phyloP scores from a whole-genome alignment of 2,329 filamentous ascomycete species.

The Hansfordia pulvinata region DNA sequence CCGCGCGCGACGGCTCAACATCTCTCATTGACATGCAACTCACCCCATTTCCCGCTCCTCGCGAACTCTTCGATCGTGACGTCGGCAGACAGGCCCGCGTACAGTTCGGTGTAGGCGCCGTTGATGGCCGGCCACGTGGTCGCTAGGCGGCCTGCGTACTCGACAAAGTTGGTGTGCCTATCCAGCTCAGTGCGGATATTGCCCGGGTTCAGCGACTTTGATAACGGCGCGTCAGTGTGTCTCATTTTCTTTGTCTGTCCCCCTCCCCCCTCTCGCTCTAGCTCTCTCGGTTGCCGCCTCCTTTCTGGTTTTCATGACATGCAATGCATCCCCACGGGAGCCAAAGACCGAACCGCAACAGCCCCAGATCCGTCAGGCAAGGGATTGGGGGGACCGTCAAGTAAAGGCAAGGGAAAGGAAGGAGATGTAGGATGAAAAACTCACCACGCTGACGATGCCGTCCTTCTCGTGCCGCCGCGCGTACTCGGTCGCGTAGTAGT shows the following conservation, averaged over 20 bases:
- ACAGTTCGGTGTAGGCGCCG: constrained; percentile 28
- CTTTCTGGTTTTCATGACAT: too few relatives aligned
- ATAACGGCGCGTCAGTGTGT: too few relatives aligned
- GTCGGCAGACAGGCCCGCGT: constrained; percentile 21
- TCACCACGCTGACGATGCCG: constrained; percentile 13
- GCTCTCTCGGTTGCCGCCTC: too few relatives aligned
- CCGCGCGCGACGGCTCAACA: too few relatives aligned
- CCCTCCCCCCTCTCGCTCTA: too few relatives aligned
- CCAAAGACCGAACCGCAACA: too few relatives aligned
- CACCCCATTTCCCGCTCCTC: too few relatives aligned
- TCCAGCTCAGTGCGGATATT: constrained; percentile 14
- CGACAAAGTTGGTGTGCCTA: constrained; percentile 7
- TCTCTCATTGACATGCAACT: too few relatives aligned
- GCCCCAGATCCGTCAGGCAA: too few relatives aligned
- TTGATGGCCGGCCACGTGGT: constrained; percentile 10
- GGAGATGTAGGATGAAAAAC: constrained; percentile 3
- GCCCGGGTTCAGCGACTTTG: constrained; percentile 15
- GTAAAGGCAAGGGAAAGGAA: constrained; percentile 7
- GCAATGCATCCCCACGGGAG: too few relatives aligned
- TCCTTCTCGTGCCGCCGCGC: constrained; percentile 11
- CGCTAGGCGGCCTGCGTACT: constrained; percentile 8
- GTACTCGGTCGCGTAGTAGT: constrained; percentile 14
- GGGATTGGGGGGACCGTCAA: too few relatives aligned
- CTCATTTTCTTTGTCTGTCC: too few relatives aligned
- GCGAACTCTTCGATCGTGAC: constrained; percentile 19